Conservation (phyloP, 2,329 filamentous ascomycete genomes). For the Aspergillus felis region DNA sequence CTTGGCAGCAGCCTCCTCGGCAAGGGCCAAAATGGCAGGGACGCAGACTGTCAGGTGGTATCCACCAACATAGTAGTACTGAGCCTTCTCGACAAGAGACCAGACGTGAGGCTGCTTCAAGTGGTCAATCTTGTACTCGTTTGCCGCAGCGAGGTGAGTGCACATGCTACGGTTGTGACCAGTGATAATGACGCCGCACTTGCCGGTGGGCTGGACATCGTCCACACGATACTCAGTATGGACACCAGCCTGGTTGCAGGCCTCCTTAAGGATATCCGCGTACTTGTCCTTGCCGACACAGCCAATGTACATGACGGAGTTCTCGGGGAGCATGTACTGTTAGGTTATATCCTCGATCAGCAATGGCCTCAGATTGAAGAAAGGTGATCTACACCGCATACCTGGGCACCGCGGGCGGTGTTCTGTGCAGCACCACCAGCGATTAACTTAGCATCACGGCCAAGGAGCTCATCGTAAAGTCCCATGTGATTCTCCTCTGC, state of each 20-base stretch:
- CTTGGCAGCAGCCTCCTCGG: constrained; percentile 78
- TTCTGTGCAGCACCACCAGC: constrained; percentile 97
- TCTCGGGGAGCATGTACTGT: constrained; percentile 81
- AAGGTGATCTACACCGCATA: constrained; percentile 24
- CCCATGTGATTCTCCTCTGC: constrained; percentile 85
- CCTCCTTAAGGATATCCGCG: constrained; percentile 79
- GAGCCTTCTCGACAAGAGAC: constrained; percentile 82
- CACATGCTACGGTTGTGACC: constrained; percentile 92
- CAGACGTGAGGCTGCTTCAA: constrained; percentile 88
- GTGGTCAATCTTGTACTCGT: constrained; percentile 94
- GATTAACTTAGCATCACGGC: constrained; percentile 89
- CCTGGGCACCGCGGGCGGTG: constrained; percentile 87
- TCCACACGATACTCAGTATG: constrained; percentile 95
- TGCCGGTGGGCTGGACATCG: constrained; percentile 76
- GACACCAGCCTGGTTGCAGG: constrained; percentile 82
- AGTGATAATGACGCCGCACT: constrained; percentile 94
- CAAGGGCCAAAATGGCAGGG: constrained; percentile 82
- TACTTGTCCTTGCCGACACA: constrained; percentile 96
- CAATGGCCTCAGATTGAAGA: neutral
- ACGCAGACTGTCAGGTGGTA: constrained; percentile 98
- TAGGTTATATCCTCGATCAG: constrained; percentile 5
- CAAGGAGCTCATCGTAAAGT: constrained; percentile 89
- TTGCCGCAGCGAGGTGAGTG: constrained; percentile 93
- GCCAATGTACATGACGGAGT: constrained; percentile 90
- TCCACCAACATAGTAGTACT: constrained; percentile 89